These are phyloP conservation scores for Phytophthora fragariaefolia DNA, from an alignment of 352 stramenopile genomes.

Conservation along the genomic window DNA sequence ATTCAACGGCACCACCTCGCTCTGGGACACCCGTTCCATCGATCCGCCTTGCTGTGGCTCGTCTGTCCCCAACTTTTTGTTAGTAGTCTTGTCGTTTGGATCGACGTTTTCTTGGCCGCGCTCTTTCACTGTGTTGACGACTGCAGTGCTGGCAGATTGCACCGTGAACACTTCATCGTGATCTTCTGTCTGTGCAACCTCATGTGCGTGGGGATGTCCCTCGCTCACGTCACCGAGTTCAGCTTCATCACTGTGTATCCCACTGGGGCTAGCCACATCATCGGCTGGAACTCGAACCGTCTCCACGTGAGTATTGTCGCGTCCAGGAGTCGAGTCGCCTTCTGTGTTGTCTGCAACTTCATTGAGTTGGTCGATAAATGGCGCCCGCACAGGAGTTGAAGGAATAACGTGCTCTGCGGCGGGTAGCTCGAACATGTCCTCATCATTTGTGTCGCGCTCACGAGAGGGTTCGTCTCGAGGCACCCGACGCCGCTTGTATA, in stretches of 20 bases:
- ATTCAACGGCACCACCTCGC: slow-evolving; percentile 16
- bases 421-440: slow-evolving; percentile 6
- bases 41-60: slow-evolving; percentile 6
- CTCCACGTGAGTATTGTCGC: slow-evolving; percentile 2
- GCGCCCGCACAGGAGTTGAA: background rate
- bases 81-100: background rate
- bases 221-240: background rate
- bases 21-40: slow-evolving; percentile 3
- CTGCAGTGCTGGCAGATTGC: background rate
- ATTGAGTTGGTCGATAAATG: slow-evolving; percentile 20
- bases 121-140: background rate
- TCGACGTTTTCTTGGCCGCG: slow-evolving; percentile 3
- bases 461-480: slow-evolving; percentile 14
- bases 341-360: slow-evolving; percentile 14
- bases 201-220: background rate
- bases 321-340: slow-evolving; percentile 5
- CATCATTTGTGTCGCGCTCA: slow-evolving; percentile 14
- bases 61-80: background rate
- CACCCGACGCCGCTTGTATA: slow-evolving; percentile 40
- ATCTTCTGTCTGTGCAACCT: slow-evolving; percentile 2
- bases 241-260: slow-evolving; percentile 7
- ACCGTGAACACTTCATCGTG: slow-evolving; percentile 1
- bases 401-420: slow-evolving; percentile 10
- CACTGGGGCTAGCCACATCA: slow-evolving; percentile 14
- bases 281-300: slow-evolving; percentile 15